A percentile compares a stretch with the other conserved stretches of the same genome.
Evolutionary conservation across 345 rosid genomes (phyloP).

Genomic region (Aquilaria malaccensis): DNA sequence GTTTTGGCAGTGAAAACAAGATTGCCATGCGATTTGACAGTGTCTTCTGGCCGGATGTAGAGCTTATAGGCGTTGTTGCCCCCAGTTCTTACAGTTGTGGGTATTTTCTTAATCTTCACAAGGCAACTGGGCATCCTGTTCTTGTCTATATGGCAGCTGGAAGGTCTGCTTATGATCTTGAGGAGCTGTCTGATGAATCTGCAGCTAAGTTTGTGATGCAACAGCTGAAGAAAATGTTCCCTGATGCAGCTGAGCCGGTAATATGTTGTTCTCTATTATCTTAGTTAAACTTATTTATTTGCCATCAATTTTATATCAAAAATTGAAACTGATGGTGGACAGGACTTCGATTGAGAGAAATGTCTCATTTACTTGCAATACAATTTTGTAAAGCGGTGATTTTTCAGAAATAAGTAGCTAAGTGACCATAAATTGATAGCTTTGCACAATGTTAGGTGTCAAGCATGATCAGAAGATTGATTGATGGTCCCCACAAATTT

Average conservation of each 20-base stretch:
- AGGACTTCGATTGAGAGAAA: too few relatives aligned
- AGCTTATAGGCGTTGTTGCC: slow-evolving; percentile 67
- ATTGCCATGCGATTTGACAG: slow-evolving; percentile 56
- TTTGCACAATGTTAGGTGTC: too few relatives aligned
- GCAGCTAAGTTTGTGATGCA: slow-evolving; percentile 56
- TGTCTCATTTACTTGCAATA: too few relatives aligned
- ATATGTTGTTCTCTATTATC: background rate
- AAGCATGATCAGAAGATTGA: too few relatives aligned
- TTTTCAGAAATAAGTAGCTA: too few relatives aligned
- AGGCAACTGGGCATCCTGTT: slow-evolving; percentile 78
- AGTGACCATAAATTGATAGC: too few relatives aligned
- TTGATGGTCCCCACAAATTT: too few relatives aligned
- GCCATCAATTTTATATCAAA: background rate
- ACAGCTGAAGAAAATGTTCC: slow-evolving; percentile 87
- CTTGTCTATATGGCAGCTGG: slow-evolving; percentile 93
- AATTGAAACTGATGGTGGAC: too few relatives aligned
- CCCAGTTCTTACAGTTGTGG: slow-evolving; percentile 71
- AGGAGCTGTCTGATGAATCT: slow-evolving; percentile 56
- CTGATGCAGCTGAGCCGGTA: slow-evolving; percentile 75
- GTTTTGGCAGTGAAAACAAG: slow-evolving; percentile 81
- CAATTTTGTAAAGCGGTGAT: too few relatives aligned
- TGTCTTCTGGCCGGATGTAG: slow-evolving; percentile 86
- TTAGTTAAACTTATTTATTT: background rate
- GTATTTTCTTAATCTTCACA: slow-evolving; percentile 81
- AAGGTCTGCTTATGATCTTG: slow-evolving; percentile 61